Evolutionary conservation across 805 yeast genomes (phyloP).

Genomic region (Pichia nanzhaoensis): DNA sequence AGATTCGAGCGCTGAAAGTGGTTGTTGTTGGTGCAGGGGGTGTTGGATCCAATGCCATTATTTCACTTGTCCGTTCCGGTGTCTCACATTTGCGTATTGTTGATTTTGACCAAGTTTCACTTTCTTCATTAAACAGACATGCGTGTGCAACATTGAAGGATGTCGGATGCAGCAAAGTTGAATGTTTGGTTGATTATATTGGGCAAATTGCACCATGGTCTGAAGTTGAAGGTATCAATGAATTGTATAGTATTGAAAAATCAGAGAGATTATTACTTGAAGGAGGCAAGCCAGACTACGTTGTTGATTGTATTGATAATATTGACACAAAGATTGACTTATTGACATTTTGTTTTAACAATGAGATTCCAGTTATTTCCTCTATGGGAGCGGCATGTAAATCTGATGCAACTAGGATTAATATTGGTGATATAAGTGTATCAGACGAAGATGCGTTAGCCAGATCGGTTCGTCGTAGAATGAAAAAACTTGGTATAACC

Average conservation of each 20-base stretch:
- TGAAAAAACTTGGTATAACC: conserved; percentile 71
- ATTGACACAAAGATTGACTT: conserved; percentile 95
- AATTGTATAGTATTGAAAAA: conserved; percentile 63
- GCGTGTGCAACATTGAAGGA: conserved; percentile 88
- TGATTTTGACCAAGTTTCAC: conserved; percentile 94
- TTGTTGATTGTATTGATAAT: conserved; percentile 95
- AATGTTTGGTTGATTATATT: conserved; percentile 64
- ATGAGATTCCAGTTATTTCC: conserved; percentile 63
- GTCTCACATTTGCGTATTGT: conserved; percentile 70
- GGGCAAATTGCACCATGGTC: conserved; percentile 89
- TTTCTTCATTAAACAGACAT: conserved; percentile 88
- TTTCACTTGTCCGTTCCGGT: conserved; percentile 90
- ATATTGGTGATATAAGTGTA: conserved; percentile 78
- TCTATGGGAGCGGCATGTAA: conserved; percentile 98
- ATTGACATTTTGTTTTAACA: conserved; percentile 59
- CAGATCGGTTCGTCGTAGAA: conserved; percentile 75
- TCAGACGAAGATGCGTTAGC: conserved; percentile 95
- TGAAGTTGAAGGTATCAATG: conserved; percentile 67
- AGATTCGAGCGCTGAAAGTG: conserved; percentile 62
- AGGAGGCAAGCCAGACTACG: conserved; percentile 56
- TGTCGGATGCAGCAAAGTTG: conserved; percentile 90
- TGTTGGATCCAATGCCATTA: conserved; percentile 94
- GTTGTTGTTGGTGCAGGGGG: conserved; percentile 95
- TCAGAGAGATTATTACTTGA: conserved; percentile 56
- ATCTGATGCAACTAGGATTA: conserved; percentile 88